These are phyloP conservation scores for Beta corolliflora DNA, from an alignment of 179 eudicot species.

Conservation along the genomic window DNA sequence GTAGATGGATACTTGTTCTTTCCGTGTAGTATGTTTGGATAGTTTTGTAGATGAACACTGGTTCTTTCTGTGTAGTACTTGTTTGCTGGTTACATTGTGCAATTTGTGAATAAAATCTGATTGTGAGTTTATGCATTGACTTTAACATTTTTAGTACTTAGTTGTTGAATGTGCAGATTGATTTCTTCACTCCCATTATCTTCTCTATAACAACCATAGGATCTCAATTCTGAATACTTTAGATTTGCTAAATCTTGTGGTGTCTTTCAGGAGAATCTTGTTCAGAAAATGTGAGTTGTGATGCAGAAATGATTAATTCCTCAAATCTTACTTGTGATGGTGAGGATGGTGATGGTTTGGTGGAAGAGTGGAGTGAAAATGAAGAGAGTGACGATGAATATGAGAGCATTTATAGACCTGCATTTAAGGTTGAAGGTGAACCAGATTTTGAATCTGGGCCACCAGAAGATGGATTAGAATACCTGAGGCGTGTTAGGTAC, in stretches of 20 bases:
- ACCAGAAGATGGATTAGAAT: conserved; percentile 92
- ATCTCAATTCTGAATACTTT: neutral
- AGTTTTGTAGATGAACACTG: conserved; percentile 25
- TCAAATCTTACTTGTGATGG: conserved; percentile 29
- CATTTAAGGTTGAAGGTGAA: conserved; percentile 83
- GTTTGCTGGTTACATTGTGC: conserved; percentile 2
- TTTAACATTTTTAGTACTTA: conserved; percentile 15
- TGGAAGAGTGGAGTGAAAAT: conserved; percentile 54
- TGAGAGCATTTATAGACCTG: conserved; percentile 69
- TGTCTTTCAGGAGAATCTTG: conserved; percentile 54
- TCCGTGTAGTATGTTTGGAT: neutral
- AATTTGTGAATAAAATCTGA: neutral
- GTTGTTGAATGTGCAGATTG: conserved; percentile 19
- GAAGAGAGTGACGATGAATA: conserved; percentile 76
- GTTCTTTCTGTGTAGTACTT: conserved; percentile 24
- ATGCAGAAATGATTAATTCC: conserved; percentile 29
- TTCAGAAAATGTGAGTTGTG: conserved; percentile 34
- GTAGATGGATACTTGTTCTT: too few species aligned
- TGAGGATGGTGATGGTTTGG: conserved; percentile 28
- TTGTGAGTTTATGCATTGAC: conserved; percentile 3
- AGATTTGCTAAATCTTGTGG: conserved; percentile 27
- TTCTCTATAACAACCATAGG: conserved; percentile 14
- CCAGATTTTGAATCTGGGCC: conserved; percentile 96
- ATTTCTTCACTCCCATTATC: conserved; percentile 11
- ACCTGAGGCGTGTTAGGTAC: conserved; percentile 97